These are phyloP conservation scores for Emericellopsis terricola DNA, from an alignment of 495 filamentous ascomycete genomes.

Conservation along the genomic window DNA sequence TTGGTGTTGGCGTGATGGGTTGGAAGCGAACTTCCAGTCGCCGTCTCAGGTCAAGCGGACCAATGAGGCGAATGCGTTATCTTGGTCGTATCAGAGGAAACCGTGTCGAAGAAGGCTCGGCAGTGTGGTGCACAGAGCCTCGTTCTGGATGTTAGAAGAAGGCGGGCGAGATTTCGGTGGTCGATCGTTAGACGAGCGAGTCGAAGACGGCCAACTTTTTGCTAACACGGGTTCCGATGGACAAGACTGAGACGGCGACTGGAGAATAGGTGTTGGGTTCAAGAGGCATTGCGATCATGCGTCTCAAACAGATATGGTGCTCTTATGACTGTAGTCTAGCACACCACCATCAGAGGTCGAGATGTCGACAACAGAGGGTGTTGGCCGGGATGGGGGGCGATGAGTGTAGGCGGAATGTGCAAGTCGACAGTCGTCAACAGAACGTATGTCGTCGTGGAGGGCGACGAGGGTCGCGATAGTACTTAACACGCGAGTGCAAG, in stretches of 20 bases:
- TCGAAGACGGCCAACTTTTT: conserved; percentile 24
- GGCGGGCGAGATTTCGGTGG: conserved; percentile 8
- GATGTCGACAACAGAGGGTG: background rate
- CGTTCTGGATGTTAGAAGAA: conserved; percentile 20
- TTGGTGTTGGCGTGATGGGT: conserved; percentile 12
- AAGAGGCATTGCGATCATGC: conserved; percentile 3
- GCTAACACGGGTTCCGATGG: conserved; percentile 35
- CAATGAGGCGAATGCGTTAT: too few relatives aligned
- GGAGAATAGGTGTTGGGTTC: conserved; percentile 16
- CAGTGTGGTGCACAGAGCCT: conserved; percentile 13
- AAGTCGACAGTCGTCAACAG: background rate
- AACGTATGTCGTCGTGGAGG: background rate
- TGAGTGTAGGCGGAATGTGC: too few relatives aligned
- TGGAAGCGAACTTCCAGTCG: conserved; percentile 3
- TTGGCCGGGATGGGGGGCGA: background rate
- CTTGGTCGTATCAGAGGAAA: too few relatives aligned
- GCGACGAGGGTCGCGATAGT: background rate
- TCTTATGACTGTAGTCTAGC: conserved; percentile 1
- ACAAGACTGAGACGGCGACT: conserved; percentile 39
- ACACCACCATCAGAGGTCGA: conserved; percentile 1
- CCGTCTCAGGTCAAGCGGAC: conserved; percentile 20
- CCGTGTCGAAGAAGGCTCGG: too few relatives aligned
- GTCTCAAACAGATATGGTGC: background rate
- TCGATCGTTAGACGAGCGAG: conserved; percentile 20
- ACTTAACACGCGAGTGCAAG: conserved; percentile 1